A percentile compares a stretch with the other conserved stretches of the same genome.
phyloP scores from a whole-genome alignment of 2,329 filamentous ascomycete genomes.

The Sporothrix euskadiensis region DNA sequence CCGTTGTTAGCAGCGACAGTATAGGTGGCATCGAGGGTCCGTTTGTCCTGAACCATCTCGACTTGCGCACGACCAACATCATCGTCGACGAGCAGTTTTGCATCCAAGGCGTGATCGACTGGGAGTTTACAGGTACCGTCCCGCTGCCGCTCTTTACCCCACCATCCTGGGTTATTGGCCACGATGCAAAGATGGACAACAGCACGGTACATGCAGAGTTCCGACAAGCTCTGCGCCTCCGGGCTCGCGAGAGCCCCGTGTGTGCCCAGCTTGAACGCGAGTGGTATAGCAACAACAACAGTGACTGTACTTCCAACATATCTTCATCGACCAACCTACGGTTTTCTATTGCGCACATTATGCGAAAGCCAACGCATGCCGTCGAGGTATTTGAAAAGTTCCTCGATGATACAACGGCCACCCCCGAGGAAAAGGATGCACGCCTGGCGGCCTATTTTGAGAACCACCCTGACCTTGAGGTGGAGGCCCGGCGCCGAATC shows the following conservation, averaged over 20 bases:
- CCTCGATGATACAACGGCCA: not conserved
- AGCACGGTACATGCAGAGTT: conserved; percentile 14
- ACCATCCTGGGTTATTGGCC: conserved; percentile 32
- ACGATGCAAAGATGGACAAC: not conserved
- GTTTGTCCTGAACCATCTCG: conserved; percentile 35
- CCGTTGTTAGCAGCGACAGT: not conserved
- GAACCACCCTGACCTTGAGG: conserved; percentile 1
- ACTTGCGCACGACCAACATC: conserved; percentile 35
- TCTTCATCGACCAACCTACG: not conserved
- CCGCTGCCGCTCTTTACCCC: conserved; percentile 30
- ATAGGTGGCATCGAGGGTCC: conserved; percentile 5
- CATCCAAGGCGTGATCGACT: conserved; percentile 37
- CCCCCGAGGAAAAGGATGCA: not conserved
- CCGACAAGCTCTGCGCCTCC: not conserved
- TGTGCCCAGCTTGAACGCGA: not conserved
- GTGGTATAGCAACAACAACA: conserved; percentile 24
- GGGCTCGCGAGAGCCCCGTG: not conserved
- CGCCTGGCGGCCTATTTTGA: not conserved
- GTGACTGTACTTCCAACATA: not conserved
- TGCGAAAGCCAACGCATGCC: conserved; percentile 20
- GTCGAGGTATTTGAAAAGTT: conserved; percentile 20
- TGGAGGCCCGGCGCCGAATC: conserved; percentile 3
- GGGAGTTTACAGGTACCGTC: conserved; percentile 35
- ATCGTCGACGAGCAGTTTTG: conserved; percentile 35
- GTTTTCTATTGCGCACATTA: conserved; percentile 17